These are phyloP conservation scores for Glycine soja DNA, from an alignment of 306 rosid genomes.

Conservation along the genomic window DNA sequence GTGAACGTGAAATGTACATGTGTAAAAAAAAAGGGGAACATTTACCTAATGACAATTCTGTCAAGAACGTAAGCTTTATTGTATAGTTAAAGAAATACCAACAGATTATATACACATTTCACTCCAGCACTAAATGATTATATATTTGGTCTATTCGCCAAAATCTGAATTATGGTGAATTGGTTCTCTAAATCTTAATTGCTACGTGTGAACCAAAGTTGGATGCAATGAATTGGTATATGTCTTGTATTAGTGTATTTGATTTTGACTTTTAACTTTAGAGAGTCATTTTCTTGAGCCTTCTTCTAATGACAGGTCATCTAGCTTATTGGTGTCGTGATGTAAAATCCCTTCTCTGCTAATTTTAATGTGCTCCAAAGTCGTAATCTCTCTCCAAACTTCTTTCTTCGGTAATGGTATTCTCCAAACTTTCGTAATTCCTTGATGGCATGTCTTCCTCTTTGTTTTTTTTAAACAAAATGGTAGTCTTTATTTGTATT, in stretches of 20 bases:
- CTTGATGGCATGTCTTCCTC: not conserved
- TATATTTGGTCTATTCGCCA: not conserved
- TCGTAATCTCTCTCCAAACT: conserved; percentile 5
- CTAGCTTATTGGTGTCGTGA: not conserved
- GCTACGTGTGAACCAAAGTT: conserved; percentile 21
- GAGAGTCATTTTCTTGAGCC: not conserved
- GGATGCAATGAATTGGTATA: conserved; percentile 3
- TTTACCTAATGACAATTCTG: not conserved
- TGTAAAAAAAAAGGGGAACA: not conserved
- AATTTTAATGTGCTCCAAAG: conserved; percentile 5
- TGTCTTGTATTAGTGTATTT: not conserved
- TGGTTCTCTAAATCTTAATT: not conserved
- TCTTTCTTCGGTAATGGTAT: not conserved
- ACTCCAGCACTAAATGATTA: not conserved
- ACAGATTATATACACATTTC: not conserved
- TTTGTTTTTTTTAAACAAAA: conserved; percentile 17
- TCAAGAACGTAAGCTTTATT: not conserved
- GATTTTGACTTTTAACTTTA: conserved; percentile 16
- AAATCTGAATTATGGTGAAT: conserved; percentile 26
- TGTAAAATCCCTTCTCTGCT: not conserved
- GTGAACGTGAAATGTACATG: not conserved
- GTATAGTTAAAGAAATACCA: not conserved
- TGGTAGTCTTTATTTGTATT: not conserved
- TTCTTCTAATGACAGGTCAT: conserved; percentile 14
- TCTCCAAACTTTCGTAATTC: conserved; percentile 1